phyloP scores from a whole-genome alignment of 768 basidiomycete species.

The Pulveroboletus ravenelii region DNA sequence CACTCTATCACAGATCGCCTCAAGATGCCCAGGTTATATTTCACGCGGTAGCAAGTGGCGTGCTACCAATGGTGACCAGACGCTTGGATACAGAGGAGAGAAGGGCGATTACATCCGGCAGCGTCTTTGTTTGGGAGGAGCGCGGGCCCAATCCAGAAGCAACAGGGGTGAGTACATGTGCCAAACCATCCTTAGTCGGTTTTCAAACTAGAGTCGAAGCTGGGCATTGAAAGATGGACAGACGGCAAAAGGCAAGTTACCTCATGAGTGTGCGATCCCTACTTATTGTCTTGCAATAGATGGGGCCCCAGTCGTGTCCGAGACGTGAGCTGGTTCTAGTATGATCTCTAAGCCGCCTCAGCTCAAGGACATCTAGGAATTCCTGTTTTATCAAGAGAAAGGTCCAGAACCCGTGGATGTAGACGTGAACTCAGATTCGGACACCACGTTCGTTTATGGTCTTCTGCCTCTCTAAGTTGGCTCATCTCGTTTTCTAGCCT shows the following conservation, averaged over 20 bases:
- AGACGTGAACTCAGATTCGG: conserved; percentile 48
- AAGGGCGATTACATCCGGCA: conserved; percentile 62
- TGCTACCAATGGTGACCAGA: conserved; percentile 63
- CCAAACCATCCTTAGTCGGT: neutral
- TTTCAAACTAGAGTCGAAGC: conserved; percentile 32
- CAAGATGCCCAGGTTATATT: conserved; percentile 71
- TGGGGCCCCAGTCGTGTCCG: conserved; percentile 79
- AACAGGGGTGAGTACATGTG: conserved; percentile 48
- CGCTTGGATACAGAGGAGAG: conserved; percentile 76
- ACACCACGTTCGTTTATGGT: conserved; percentile 39
- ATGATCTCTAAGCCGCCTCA: neutral
- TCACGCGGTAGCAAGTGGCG: conserved; percentile 56
- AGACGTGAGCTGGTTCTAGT: conserved; percentile 47
- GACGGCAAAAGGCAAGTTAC: conserved; percentile 50
- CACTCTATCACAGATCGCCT: conserved; percentile 38
- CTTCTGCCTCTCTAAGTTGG: neutral
- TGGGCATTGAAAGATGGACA: conserved; percentile 80
- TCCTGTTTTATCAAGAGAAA: conserved; percentile 71
- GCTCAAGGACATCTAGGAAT: conserved; percentile 47
- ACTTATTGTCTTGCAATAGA: conserved; percentile 23
- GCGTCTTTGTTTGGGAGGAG: conserved; percentile 83
- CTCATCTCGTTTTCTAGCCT: conserved; percentile 21
- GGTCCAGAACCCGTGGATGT: conserved; percentile 47
- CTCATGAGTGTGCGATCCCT: neutral
- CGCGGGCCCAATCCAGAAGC: conserved; percentile 62